A percentile compares a stretch with the other conserved stretches of the same genome.
These are phyloP conservation scores for Zygosaccharomyces siamensis DNA, from an alignment of 805 yeast genomes.

Conservation along the genomic window DNA sequence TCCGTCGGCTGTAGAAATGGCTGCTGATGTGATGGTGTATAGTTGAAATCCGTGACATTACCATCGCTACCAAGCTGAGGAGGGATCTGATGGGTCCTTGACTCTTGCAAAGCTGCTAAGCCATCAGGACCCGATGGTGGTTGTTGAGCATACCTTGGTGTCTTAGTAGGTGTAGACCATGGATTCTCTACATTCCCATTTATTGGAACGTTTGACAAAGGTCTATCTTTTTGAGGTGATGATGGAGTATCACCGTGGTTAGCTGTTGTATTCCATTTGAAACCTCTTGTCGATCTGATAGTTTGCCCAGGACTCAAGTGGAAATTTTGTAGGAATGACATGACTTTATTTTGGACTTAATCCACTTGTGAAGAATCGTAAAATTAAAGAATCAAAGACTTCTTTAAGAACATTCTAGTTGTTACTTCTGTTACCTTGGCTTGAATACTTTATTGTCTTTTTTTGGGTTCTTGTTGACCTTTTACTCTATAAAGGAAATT, in stretches of 20 bases:
- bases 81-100: constrained; percentile 8
- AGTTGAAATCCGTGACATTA: constrained; percentile 33
- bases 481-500: neutral
- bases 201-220: constrained; percentile 5
- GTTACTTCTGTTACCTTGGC: neutral
- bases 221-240: constrained; percentile 11
- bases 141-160: constrained; percentile 1
- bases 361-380: no score
- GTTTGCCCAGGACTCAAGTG: constrained; percentile 45
- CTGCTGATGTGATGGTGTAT: constrained; percentile 36
- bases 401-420: no score
- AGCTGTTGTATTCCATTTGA: constrained; percentile 36
- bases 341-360: neutral
- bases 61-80: constrained; percentile 10
- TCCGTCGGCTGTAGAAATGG: constrained; percentile 30
- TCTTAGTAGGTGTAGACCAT: constrained; percentile 15
- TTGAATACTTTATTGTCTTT: neutral
- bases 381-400: no score
- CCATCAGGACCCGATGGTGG: neutral
- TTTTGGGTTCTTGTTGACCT: constrained; percentile 2
- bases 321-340: constrained; percentile 32
- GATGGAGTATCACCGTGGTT: constrained; percentile 7
- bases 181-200: constrained; percentile 9
- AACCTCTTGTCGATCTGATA: constrained; percentile 44
- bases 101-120: constrained; percentile 9